These are phyloP conservation scores for Musa beccarii DNA, from an alignment of 176 grass and related monocot species.

Conservation along the genomic window DNA sequence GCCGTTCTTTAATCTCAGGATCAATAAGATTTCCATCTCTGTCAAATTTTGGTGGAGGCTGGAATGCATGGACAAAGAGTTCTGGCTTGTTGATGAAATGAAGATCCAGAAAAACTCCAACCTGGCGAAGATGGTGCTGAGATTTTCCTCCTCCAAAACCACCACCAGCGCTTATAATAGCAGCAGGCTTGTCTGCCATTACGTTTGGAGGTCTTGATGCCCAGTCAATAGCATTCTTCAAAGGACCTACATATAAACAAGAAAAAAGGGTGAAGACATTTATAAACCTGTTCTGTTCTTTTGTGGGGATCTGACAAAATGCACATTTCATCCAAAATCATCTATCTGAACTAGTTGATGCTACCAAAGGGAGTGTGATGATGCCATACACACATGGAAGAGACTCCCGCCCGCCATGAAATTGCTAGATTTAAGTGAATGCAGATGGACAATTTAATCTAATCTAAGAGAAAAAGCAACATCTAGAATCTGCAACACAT, in stretches of 20 bases:
- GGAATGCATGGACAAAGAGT: conserved; percentile 48
- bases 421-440: too few species aligned
- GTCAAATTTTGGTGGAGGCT: conserved; percentile 56
- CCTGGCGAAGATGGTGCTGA: conserved; percentile 81
- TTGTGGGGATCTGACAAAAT: too few species aligned
- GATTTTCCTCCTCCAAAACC: conserved; percentile 52
- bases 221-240: conserved; percentile 98
- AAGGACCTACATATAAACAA: conserved; percentile 32
- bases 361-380: too few species aligned
- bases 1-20: conserved; percentile 37
- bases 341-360: too few species aligned
- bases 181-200: conserved; percentile 82
- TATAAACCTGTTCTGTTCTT: too few species aligned
- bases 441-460: too few species aligned
- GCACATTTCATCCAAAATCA: too few species aligned
- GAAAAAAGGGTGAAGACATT: not conserved
- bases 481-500: too few species aligned
- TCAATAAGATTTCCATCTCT: conserved; percentile 62
- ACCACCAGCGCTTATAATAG: conserved; percentile 61
- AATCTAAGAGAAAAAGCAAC: too few species aligned
- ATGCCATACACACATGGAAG: too few species aligned
- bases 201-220: conserved; percentile 67
- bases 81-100: conserved; percentile 98
- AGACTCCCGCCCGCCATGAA: too few species aligned
- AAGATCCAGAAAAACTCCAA: conserved; percentile 81